Evolutionary conservation across 2,329 filamentous ascomycete genomes (phyloP), one percentile per base, ranked within the genome.

Genomic region (Penicillium rolfsii): DNA sequence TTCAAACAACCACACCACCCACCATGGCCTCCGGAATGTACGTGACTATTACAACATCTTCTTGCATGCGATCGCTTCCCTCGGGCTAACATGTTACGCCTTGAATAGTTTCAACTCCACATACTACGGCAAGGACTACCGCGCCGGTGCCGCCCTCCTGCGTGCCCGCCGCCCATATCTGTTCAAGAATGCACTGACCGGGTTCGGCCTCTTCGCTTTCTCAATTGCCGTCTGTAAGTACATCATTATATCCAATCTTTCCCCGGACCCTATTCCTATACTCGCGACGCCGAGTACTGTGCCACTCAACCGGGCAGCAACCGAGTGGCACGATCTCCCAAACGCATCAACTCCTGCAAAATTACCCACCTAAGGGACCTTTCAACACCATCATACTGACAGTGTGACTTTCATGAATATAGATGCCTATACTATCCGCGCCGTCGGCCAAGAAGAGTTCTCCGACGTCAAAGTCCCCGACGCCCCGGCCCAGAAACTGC

Each of bases 401-500:
- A 3, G 19, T 11, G 14, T n/a, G 2, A 11, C 12, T 40, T 8
- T 38, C 24, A 12, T 12, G n/a, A 49, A 7, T n/a, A 36, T 62
- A 90, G 89, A 91, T 73, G 80, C 84, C 57, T 91, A 86, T 76
- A 91, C 89, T 45, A 89, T 99, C 74, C 86, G 83, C 67, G 92
- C 91, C 57, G 91, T 99, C 73, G 92, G 94, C 46, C 95, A 98
- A 79, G 95, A 98, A 77, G 91, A 97, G 68, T 99, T 99, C 80
- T 91, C 93, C 60, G 95, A 99, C 75, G 93, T 98, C 70, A 89
- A 92, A 74, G 89, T 98, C 40, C 95, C 95, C 30, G 90, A 91
- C 74, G 82, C 85, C 55, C 89, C 91, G 52, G 68, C 55, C 59
- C 56, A 73, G 62, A 68, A 75, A 48, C 41, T 53, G 5, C 50